Evolutionary conservation across 1,139 yeast genomes (phyloP).

Genomic region (Blastobotrys capitulatus): DNA sequence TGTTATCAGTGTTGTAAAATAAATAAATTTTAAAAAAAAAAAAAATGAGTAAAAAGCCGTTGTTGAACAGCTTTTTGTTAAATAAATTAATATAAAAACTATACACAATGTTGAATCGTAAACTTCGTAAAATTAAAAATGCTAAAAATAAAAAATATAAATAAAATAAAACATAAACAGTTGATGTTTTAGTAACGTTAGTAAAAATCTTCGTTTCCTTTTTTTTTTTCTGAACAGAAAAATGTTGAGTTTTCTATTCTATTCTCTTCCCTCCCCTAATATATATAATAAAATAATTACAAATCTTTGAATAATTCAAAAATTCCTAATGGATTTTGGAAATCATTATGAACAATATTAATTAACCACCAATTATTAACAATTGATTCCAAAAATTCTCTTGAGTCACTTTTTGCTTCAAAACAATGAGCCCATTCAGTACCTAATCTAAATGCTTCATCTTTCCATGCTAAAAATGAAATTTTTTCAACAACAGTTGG

Average conservation of each 20-base stretch:
- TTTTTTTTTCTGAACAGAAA: no score
- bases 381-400: slow-evolving; percentile 44
- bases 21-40: no score
- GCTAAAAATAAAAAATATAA: background rate
- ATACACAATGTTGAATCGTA: slow-evolving; percentile 4
- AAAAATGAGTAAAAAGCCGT: no score
- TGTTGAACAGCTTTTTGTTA: background rate
- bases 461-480: slow-evolving; percentile 93
- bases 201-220: background rate
- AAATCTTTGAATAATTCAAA: slow-evolving; percentile 29
- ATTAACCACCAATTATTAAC: slow-evolving; percentile 65
- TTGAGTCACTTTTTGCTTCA: slow-evolving; percentile 32
- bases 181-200: background rate
- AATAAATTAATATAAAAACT: background rate
- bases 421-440: slow-evolving; percentile 65
- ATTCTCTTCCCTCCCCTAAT: background rate
- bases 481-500: slow-evolving; percentile 90
- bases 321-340: slow-evolving; percentile 33
- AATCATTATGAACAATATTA: slow-evolving; percentile 89
- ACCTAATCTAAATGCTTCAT: slow-evolving; percentile 81
- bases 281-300: background rate
- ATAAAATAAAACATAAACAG: background rate
- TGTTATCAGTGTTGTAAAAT: slow-evolving; percentile 7
- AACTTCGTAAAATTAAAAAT: background rate
- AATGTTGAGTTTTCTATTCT: slow-evolving; percentile 1